phyloP scores from a whole-genome alignment of 2,329 filamentous ascomycete species.

The Bipolaris gigantea region DNA sequence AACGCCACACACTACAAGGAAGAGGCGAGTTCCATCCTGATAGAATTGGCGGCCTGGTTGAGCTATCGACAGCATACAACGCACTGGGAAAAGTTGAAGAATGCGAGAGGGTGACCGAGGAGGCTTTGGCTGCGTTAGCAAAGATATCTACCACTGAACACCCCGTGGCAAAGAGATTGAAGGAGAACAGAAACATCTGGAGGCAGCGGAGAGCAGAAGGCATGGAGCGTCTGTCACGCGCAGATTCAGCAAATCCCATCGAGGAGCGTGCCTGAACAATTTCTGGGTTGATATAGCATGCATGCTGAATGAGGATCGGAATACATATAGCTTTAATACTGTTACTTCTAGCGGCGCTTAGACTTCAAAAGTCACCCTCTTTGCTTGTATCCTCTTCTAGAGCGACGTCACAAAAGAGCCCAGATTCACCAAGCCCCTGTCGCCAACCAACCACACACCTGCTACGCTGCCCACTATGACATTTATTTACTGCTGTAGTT shows the following conservation, averaged over 20 bases:
- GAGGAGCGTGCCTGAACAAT: background rate
- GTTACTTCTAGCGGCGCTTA: background rate
- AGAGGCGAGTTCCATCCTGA: conserved; percentile 11
- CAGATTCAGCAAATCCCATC: background rate
- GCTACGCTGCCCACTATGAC: too few species aligned
- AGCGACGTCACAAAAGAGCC: too few species aligned
- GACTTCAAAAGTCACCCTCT: too few species aligned
- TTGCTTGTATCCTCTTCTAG: too few species aligned
- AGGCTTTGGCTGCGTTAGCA: conserved; percentile 2
- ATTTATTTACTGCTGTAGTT: too few species aligned
- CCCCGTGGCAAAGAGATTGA: background rate
- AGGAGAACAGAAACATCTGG: background rate
- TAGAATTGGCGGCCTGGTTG: conserved; percentile 12
- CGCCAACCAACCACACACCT: too few species aligned
- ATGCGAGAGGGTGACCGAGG: conserved; percentile 1
- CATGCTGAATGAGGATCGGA: background rate
- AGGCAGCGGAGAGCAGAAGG: background rate
- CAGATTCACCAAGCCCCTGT: too few species aligned
- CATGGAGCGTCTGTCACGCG: background rate
- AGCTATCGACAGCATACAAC: conserved; percentile 9
- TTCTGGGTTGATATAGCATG: background rate
- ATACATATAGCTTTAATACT: background rate
- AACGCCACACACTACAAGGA: conserved; percentile 5
- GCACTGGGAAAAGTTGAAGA: conserved; percentile 1
- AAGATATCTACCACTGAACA: conserved; percentile 3